These are phyloP conservation scores for Cochlearia excelsa DNA, from an alignment of 345 rosid genomes.

Conservation along the genomic window DNA sequence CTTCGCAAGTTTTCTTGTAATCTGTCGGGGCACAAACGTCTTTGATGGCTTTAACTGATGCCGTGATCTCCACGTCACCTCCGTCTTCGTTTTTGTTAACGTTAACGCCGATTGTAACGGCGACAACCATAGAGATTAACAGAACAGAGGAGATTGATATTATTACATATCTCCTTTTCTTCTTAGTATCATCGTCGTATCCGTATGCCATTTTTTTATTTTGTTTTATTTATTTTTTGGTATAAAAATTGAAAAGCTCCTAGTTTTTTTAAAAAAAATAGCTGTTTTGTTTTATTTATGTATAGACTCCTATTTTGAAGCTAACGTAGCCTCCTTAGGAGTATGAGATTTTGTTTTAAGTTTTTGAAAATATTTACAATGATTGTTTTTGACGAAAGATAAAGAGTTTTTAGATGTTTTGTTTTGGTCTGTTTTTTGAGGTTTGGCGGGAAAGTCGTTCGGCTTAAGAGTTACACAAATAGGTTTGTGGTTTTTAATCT, in stretches of 20 bases:
- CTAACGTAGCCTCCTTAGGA: constrained; percentile 22
- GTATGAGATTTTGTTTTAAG: neutral
- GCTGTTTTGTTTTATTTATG: constrained; percentile 5
- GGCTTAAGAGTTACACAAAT: too few species aligned
- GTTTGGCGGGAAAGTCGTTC: constrained; percentile 27
- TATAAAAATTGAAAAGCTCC: constrained; percentile 34
- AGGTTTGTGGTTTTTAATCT: too few species aligned
- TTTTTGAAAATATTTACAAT: too few species aligned
- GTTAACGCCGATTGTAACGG: constrained; percentile 47
- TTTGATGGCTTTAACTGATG: constrained; percentile 57
- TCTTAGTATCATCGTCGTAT: constrained; percentile 32
- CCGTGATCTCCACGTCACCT: constrained; percentile 22
- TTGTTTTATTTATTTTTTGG: neutral
- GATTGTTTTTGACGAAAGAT: constrained; percentile 2
- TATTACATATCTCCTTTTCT: constrained; percentile 41
- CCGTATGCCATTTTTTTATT: constrained; percentile 23
- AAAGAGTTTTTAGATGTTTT: constrained; percentile 28
- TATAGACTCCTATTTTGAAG: constrained; percentile 36
- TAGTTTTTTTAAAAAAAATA: constrained; percentile 1
- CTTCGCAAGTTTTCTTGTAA: constrained; percentile 50
- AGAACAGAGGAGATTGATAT: constrained; percentile 47
- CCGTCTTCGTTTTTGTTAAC: constrained; percentile 4
- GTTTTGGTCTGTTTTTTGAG: constrained; percentile 29
- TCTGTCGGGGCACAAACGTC: constrained; percentile 69
- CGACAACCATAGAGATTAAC: constrained; percentile 51